Base-by-base conservation (phyloP, 768 basidiomycete species). In the Pisolithus albus region DNA sequence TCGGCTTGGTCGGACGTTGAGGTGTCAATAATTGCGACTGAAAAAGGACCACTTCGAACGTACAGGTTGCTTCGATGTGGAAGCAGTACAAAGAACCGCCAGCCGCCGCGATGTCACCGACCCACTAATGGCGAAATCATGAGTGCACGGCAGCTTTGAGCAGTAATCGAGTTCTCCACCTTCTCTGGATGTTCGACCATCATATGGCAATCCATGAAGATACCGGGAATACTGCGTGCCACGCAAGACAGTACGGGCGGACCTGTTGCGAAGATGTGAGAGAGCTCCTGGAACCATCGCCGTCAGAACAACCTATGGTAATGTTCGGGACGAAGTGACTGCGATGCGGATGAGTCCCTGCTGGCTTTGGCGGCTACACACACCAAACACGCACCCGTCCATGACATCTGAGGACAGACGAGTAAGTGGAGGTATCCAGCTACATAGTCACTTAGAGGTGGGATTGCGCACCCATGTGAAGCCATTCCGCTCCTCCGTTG, bases 131-230 rank as follows among this genome's bases (percentile, higher is more conserved):
- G 8, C 38, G 21, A 23, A 39, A 30, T 39, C 8, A 44, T n/a
- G 48, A 51, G 5, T 38, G n/a, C 19, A 50, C 5, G 34, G 28
- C 8, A 26, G 5, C 16, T 4, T 7, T 36, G 39, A 18, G 23
- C 21, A 41, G 7, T 18, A 18, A 36, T 32, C 7, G 62, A 46
- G 18, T 34, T 36, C 7, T 8, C 8, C 58, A 91, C 94, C 77
- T 86, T 85, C 63, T 88, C 90, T 9, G 96, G 96, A 46, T 97
- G 75, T 0, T 92, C 68, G 18, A 99, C 96, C 96, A 99, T 99
- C 96, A 98, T 98, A 71, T 99, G 96, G 69, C 94, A 97, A 70
- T 99, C 96, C 95, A 99, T 98, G 75, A 93, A 98, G 60, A 97
- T 96, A 49, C 82, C 90, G 2, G 95, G 94, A 19, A 97, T 81